phyloP scores from a whole-genome alignment of 352 stramenopile species.

The Phytophthora kernoviae region DNA sequence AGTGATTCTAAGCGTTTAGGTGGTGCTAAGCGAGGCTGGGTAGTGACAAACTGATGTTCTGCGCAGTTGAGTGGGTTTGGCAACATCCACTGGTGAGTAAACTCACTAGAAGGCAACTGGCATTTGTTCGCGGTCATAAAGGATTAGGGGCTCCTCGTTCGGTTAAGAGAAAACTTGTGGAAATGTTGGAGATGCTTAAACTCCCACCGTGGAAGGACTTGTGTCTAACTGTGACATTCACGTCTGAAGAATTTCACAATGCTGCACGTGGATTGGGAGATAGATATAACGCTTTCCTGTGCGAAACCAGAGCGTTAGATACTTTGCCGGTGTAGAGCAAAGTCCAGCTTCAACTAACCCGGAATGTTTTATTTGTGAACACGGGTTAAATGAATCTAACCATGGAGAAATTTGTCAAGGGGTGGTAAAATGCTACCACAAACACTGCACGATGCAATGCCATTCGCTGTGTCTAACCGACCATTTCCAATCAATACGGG shows the following conservation, averaged over 20 bases:
- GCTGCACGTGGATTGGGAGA: conserved; percentile 35
- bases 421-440: conserved; percentile 49
- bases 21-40: neutral
- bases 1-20: neutral
- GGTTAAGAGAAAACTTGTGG: conserved; percentile 72
- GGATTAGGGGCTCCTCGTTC: conserved; percentile 56
- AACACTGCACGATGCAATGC: conserved; percentile 42
- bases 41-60: neutral
- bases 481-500: conserved; percentile 51
- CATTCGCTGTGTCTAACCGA: conserved; percentile 57
- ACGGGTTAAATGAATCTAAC: conserved; percentile 3
- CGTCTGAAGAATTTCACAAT: conserved; percentile 41
- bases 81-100: conserved; percentile 70
- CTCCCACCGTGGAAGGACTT: conserved; percentile 55
- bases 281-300: conserved; percentile 40
- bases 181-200: conserved; percentile 72
- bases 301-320: conserved; percentile 39
- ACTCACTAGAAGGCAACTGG: conserved; percentile 49
- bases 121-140: conserved; percentile 33
- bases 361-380: conserved; percentile 57
- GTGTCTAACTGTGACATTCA: conserved; percentile 61
- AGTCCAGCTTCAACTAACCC: neutral
- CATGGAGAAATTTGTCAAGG: conserved; percentile 2
- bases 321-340: conserved; percentile 3
- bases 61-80: conserved; percentile 77